phyloP scores from a whole-genome alignment of 2,329 filamentous ascomycete genomes.

The Trichoderma citrinoviride region DNA sequence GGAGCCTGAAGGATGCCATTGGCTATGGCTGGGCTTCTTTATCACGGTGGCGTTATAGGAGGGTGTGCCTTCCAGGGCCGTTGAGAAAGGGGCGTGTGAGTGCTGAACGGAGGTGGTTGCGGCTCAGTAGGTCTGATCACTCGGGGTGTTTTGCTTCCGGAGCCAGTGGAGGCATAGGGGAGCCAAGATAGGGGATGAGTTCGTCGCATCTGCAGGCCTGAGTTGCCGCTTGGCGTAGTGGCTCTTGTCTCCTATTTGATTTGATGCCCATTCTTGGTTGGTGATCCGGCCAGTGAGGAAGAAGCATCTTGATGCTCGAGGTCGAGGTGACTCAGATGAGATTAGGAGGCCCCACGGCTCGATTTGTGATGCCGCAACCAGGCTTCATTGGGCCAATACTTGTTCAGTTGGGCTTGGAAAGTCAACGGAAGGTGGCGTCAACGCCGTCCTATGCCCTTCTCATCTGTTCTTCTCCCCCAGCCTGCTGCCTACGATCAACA shows the following conservation, averaged over 20 bases:
- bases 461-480: background rate
- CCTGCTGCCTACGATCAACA: background rate
- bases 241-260: background rate
- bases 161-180: background rate
- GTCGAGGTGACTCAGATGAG: background rate
- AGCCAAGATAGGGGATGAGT: too few relatives aligned
- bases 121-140: background rate
- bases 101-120: background rate
- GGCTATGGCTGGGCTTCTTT: background rate
- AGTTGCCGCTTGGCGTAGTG: background rate
- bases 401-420: background rate
- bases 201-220: background rate
- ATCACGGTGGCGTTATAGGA: constrained; percentile 5
- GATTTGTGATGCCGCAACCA: background rate
- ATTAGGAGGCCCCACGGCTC: background rate
- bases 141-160: background rate
- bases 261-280: background rate
- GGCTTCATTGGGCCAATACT: background rate
- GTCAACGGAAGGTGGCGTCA: background rate
- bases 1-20: background rate
- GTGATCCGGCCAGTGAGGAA: background rate
- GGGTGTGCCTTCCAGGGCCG: background rate
- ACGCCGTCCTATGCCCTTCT: background rate
- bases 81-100: background rate
- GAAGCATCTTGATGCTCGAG: background rate